Evolutionary conservation across 1,284 basidiomycete genomes (phyloP), one percentile per base, ranked within the genome.

Genomic region (Wolfiporia cocos): DNA sequence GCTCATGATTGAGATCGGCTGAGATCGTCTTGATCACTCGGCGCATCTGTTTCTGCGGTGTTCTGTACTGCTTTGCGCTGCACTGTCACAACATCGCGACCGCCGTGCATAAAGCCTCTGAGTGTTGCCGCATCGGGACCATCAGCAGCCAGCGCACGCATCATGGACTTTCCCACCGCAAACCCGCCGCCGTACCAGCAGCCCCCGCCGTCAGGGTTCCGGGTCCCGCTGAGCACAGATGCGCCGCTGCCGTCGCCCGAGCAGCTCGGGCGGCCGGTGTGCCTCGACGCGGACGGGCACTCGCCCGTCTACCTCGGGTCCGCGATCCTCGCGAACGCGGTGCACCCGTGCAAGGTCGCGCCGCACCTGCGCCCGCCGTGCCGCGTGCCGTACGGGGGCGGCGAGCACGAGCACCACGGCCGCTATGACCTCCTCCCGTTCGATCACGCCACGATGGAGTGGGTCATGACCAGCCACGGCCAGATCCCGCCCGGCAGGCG

Each of bases 291-390:
- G 3, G 75, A 80, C 54, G 73, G 75, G 7, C 41, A 34, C 15
- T 73, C 69, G 11, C 79, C 82, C 7, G 56, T 88, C 47, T 89
- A 71, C 64, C 50, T 89, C 26, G 86, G 85, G 19, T 85, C 81
- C 10, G 86, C 83, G 14, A 63, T 87, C 35, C 69, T 86, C 52
- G 65, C 68, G 34, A 68, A 67, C 49, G 74, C 78, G 0, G 81
- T 88, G 2, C 86, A 89, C 49, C 86, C 86, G 6, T 88, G 86
- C 73, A 89, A 89, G 67, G 75, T 89, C 54, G 75, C 65, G 3
- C 75, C 79, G 11, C 58, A 68, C 50, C 69, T 86, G n/a, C 51
- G 52, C 14, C 69, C 74, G 7, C 57, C 70, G 38, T 67, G 78
- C 56, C 62, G 70, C 19, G 80, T 86, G 1, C 68, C 82, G 1